phyloP scores from a whole-genome alignment of 257 asterid genomes.

The Fraxinus anomala region DNA sequence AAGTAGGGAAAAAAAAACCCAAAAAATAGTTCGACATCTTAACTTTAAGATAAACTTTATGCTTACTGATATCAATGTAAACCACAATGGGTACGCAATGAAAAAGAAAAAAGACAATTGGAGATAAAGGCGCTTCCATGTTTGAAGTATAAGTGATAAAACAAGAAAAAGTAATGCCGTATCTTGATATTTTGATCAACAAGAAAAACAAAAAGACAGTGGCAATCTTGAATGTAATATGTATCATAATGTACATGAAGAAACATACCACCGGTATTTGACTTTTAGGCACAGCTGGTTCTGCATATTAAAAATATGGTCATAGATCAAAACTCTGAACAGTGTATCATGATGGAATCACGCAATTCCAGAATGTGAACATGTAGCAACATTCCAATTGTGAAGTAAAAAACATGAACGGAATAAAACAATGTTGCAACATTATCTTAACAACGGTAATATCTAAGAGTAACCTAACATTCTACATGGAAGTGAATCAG shows the following conservation, averaged over 20 bases:
- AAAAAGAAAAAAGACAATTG: not conserved
- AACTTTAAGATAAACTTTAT: slow-evolving; percentile 3
- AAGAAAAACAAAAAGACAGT: slow-evolving; percentile 15
- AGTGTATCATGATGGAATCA: slow-evolving; percentile 17
- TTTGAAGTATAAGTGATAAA: not conserved
- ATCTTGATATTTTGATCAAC: slow-evolving; percentile 10
- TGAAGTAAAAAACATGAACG: slow-evolving; percentile 10
- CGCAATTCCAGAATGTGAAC: slow-evolving; percentile 25
- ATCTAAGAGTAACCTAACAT: not conserved
- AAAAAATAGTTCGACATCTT: not conserved
- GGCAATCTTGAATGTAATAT: slow-evolving; percentile 1
- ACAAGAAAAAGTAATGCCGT: not conserved
- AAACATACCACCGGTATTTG: slow-evolving; percentile 49
- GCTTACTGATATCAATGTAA: not conserved
- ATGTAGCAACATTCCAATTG: slow-evolving; percentile 1
- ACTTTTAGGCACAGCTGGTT: slow-evolving; percentile 43
- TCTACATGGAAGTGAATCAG: not conserved
- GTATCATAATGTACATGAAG: slow-evolving; percentile 21
- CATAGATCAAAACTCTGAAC: slow-evolving; percentile 22
- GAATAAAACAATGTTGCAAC: slow-evolving; percentile 1
- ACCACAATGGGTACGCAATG: not conserved
- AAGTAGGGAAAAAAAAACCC: slow-evolving; percentile 1
- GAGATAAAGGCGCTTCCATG: not conserved
- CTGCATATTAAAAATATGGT: slow-evolving; percentile 47
- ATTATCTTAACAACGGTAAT: slow-evolving; percentile 10